These are phyloP conservation scores for Hanseniaspora vineae DNA, from an alignment of 805 yeast genomes.

Conservation along the genomic window DNA sequence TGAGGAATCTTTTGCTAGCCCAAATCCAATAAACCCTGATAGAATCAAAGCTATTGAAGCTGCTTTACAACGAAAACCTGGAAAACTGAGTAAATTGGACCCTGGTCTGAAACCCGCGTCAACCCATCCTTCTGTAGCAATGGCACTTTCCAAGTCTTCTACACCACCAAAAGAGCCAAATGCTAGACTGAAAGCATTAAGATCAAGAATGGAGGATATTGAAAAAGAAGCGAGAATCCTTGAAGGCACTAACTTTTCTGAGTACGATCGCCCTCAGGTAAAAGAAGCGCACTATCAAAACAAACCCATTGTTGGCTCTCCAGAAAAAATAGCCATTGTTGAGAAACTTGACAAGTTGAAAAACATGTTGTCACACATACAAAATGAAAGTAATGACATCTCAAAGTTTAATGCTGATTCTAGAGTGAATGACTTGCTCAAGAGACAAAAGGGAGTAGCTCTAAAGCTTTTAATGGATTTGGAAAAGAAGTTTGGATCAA, in stretches of 20 bases:
- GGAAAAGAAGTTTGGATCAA: constrained; percentile 52
- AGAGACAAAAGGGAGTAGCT: constrained; percentile 50
- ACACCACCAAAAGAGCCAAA: constrained; percentile 20
- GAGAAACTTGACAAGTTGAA: constrained; percentile 43
- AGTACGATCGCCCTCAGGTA: constrained; percentile 17
- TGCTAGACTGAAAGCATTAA: constrained; percentile 54
- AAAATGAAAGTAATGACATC: constrained; percentile 64
- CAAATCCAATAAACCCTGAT: constrained; percentile 17
- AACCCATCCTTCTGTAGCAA: background rate
- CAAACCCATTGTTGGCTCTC: constrained; percentile 25
- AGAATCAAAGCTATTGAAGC: constrained; percentile 17
- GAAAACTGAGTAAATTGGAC: constrained; percentile 27
- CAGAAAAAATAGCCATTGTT: constrained; percentile 25
- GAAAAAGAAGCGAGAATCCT: constrained; percentile 76
- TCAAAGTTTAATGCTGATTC: constrained; percentile 46
- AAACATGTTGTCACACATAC: constrained; percentile 46
- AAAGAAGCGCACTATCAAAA: constrained; percentile 2
- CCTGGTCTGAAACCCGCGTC: constrained; percentile 30
- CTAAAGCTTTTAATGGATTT: constrained; percentile 60
- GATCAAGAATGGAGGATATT: constrained; percentile 75
- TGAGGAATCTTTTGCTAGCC: constrained; percentile 2
- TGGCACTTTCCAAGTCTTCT: background rate
- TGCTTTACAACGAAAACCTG: background rate
- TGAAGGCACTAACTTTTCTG: constrained; percentile 75
- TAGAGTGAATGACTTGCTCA: constrained; percentile 41